These are phyloP conservation scores for Pichia nakasei DNA, from an alignment of 805 yeast species.

Conservation along the genomic window DNA sequence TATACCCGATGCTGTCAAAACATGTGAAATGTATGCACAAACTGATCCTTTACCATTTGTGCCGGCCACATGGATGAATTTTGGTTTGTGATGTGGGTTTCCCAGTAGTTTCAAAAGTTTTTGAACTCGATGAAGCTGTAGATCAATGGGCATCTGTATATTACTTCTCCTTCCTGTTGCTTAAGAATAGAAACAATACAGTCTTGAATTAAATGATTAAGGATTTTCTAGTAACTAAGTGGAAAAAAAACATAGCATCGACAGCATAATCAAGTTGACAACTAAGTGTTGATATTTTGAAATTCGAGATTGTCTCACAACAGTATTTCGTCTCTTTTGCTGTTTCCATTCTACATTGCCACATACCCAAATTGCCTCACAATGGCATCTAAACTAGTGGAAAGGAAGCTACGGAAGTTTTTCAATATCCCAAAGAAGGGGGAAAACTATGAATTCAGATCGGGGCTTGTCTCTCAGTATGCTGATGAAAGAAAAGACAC, in stretches of 20 bases:
- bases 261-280: too few relatives aligned
- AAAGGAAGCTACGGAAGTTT: constrained; percentile 44
- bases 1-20: constrained; percentile 40
- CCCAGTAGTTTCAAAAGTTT: constrained; percentile 44
- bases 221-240: too few relatives aligned
- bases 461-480: constrained; percentile 88
- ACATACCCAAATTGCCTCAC: not conserved
- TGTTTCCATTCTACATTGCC: too few relatives aligned
- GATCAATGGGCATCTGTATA: constrained; percentile 39
- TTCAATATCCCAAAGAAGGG: constrained; percentile 54
- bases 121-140: constrained; percentile 47
- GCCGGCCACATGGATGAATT: constrained; percentile 83
- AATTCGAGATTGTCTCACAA: not conserved
- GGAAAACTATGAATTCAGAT: constrained; percentile 83
- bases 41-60: constrained; percentile 97
- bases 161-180: too few relatives aligned
- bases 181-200: too few relatives aligned
- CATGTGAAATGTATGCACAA: constrained; percentile 68
- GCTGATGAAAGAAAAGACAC: constrained; percentile 95
- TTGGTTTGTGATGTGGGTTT: constrained; percentile 49
- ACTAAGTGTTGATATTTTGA: not conserved
- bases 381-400: constrained; percentile 28
- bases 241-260: too few relatives aligned
- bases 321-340: too few relatives aligned
- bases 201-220: too few relatives aligned